Percentiles rank a stretch among this genome's conserved stretches.
Conservation (phyloP, 306 rosid genomes). For the Vigna trinervia region DNA sequence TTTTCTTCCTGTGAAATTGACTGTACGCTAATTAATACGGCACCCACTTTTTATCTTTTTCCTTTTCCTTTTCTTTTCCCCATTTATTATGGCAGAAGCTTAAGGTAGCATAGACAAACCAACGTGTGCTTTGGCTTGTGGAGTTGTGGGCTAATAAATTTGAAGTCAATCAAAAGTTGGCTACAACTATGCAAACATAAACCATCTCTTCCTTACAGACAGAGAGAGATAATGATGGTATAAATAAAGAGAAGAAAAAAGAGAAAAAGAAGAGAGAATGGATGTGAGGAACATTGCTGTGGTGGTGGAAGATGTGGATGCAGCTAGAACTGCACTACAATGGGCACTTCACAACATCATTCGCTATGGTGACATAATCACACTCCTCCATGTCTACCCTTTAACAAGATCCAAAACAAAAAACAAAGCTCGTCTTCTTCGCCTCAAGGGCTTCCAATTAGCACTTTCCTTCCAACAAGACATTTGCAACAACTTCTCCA, state of each 20-base stretch:
- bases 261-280: constrained; percentile 45
- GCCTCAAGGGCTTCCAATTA: constrained; percentile 74
- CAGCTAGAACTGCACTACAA: constrained; percentile 70
- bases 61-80: background rate
- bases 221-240: constrained; percentile 11
- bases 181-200: constrained; percentile 17
- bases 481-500: constrained; percentile 68
- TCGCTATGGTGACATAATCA: constrained; percentile 76
- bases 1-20: constrained; percentile 33
- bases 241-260: background rate
- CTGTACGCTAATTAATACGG: constrained; percentile 1
- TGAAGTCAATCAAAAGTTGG: constrained; percentile 16
- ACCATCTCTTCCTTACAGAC: background rate
- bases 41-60: constrained; percentile 24
- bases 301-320: constrained; percentile 85
- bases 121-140: constrained; percentile 9
- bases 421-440: constrained; percentile 61
- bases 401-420: constrained; percentile 57
- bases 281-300: constrained; percentile 77
- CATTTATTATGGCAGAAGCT: constrained; percentile 25
- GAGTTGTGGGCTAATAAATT: constrained; percentile 31
- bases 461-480: constrained; percentile 81
- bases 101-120: background rate
- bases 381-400: constrained; percentile 76
- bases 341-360: constrained; percentile 82